Base-by-base conservation (phyloP, 176 grass and related monocot species). In the Zoysia japonica region DNA sequence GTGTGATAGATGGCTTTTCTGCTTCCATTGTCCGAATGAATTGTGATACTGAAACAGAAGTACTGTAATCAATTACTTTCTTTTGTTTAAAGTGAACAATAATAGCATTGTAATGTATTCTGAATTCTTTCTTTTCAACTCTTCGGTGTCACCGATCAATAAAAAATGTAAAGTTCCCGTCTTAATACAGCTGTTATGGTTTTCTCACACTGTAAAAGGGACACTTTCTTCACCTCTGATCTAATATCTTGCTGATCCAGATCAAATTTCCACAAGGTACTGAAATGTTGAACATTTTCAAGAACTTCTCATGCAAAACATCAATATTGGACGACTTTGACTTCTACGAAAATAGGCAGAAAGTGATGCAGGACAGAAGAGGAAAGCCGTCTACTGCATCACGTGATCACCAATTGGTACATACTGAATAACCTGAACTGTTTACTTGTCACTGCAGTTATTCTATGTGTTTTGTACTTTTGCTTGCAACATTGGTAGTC, bases 241-340 rank as follows among this genome's bases (percentile, higher is more conserved):
- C 45, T 14, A 69, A 83, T 61, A 47, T 9, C 5, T 50, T 44
- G 9, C 17, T 44, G 47, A 71, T 83, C 61, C 85, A 97, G 94
- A 85, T 93, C 50, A 93, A 88, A 62, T 86, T 93, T 89, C 64
- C 85, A 75, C 89, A 90, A 93, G 94, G 94, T 41, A 80, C 68
- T 78, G 94, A 93, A 47, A 97, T 90, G 84, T 68, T 97, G 50
- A 91, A 75, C 54, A 89, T 93, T 89, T 91, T 97, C 85, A 97
- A 91, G 76, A 97, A 79, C 63, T 93, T 91, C 39, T 82, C 87
- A 55, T 81, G 72, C 50, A 93, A 93, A 91, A 97, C 91, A 35
- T 93, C 94, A 73, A 97, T 97, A 84, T 81, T 97, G 77, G 94
- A 97, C 0, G 91, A 97, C 74, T 97, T 97, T 76, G 91, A 87